phyloP scores from a whole-genome alignment of 2,329 filamentous ascomycete species.

The Ophiostoma novo-ulmi region DNA sequence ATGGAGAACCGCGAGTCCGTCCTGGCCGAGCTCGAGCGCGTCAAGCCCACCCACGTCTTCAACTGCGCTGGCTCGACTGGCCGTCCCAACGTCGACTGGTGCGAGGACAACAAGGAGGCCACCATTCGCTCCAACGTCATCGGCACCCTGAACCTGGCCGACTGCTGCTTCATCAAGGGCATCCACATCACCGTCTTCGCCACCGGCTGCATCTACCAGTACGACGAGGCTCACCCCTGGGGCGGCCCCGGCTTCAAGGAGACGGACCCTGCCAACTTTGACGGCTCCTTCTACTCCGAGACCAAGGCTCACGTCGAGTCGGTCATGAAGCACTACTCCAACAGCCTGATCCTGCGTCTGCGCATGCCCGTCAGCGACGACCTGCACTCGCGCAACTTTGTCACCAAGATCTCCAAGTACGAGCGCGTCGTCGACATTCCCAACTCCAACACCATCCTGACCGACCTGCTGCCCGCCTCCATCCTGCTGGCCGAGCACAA shows the following conservation, averaged over 20 bases:
- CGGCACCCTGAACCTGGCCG: conserved; percentile 58
- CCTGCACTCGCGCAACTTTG: conserved; percentile 61
- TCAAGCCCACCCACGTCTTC: conserved; percentile 61
- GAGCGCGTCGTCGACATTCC: conserved; percentile 61
- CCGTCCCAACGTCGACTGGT: conserved; percentile 66
- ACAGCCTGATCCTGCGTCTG: conserved; percentile 59
- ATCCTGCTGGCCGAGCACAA: conserved; percentile 96
- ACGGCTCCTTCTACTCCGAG: conserved; percentile 62
- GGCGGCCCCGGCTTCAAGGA: conserved; percentile 57
- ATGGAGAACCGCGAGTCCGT: conserved; percentile 60
- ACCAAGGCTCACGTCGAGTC: conserved; percentile 62
- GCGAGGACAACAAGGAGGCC: conserved; percentile 63
- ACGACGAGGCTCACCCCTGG: conserved; percentile 56
- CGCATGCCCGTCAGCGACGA: conserved; percentile 67
- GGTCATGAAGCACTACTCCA: conserved; percentile 57
- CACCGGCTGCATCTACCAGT: conserved; percentile 63
- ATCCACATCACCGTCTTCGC: conserved; percentile 63
- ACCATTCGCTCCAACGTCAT: conserved; percentile 64
- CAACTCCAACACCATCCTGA: conserved; percentile 63
- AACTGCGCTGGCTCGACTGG: conserved; percentile 63
- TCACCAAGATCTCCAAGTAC: conserved; percentile 64
- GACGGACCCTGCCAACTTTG: conserved; percentile 60
- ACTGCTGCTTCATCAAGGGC: conserved; percentile 53
- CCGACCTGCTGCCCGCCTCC: conserved; percentile 58
- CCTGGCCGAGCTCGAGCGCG: conserved; percentile 49